These are phyloP conservation scores for Solanum hybrid DNA, from an alignment of 305 asterid genomes.

Conservation along the genomic window DNA sequence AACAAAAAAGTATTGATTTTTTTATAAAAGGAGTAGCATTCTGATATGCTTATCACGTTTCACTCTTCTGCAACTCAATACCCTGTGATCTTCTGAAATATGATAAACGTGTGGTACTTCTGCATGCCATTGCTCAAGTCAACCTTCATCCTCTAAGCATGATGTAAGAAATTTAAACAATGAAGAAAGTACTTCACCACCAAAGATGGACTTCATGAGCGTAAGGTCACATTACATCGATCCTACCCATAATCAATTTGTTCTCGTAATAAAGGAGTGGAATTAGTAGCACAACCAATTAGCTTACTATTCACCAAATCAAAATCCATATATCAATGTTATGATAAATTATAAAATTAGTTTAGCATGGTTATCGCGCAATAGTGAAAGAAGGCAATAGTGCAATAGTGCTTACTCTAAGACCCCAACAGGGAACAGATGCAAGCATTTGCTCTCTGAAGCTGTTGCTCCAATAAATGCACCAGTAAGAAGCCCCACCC, in stretches of 20 bases:
- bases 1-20: neutral
- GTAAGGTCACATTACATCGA: neutral
- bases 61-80: neutral
- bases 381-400: neutral
- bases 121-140: neutral
- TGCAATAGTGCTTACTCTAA: constrained; percentile 55
- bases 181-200: neutral
- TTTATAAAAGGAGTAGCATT: neutral
- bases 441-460: constrained; percentile 66
- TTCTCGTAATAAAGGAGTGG: neutral
- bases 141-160: neutral
- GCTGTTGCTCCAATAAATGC: constrained; percentile 90
- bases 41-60: neutral
- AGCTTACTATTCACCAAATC: neutral
- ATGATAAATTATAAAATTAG: neutral
- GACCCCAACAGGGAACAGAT: constrained; percentile 77
- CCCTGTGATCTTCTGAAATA: neutral
- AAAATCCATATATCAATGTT: neutral
- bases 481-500: constrained; percentile 66
- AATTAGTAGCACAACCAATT: neutral
- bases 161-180: neutral
- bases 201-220: neutral
- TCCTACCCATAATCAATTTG: neutral
- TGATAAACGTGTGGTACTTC: neutral
- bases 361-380: neutral